These are phyloP conservation scores for Naganishia sp. DNA, from an alignment of 1,284 basidiomycete species.

Conservation along the genomic window DNA sequence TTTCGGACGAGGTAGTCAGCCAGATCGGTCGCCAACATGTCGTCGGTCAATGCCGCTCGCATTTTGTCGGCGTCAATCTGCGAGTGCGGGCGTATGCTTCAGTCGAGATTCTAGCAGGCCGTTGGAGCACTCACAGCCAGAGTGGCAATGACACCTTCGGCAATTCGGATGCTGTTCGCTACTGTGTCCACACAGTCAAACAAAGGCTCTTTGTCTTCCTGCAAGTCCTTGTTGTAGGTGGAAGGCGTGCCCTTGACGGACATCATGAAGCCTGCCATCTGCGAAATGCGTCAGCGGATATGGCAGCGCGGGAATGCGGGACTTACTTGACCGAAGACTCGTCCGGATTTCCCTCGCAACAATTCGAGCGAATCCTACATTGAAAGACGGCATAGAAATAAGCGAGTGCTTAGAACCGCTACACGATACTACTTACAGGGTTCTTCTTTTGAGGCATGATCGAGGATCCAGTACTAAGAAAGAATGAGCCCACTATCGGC, in stretches of 20 bases:
- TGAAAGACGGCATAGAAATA: neutral
- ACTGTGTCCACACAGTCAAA: constrained; percentile 93
- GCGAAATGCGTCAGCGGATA: constrained; percentile 15
- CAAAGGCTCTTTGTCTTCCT: constrained; percentile 97
- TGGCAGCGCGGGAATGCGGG: constrained; percentile 18
- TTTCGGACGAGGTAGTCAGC: constrained; percentile 98
- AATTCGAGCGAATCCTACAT: constrained; percentile 82
- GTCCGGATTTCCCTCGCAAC: constrained; percentile 89
- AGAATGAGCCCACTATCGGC: neutral
- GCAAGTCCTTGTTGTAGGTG: constrained; percentile 98
- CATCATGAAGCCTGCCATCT: constrained; percentile 99
- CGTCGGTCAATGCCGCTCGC: constrained; percentile 86
- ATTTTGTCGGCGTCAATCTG: constrained; percentile 88
- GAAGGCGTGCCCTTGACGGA: constrained; percentile 95
- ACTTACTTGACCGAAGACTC: constrained; percentile 84
- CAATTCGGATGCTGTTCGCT: constrained; percentile 84
- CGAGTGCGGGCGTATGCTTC: neutral
- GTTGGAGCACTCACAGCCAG: constrained; percentile 63
- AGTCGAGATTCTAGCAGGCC: constrained; percentile 34
- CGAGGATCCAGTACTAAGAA: constrained; percentile 84
- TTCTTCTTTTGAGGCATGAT: constrained; percentile 99
- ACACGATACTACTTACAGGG: constrained; percentile 55
- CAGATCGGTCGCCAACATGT: constrained; percentile 94
- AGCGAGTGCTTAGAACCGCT: too few species aligned
- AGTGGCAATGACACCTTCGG: constrained; percentile 91